A percentile compares a stretch with the other conserved stretches of the same genome.
These are phyloP conservation scores for Verbena officinalis DNA, from an alignment of 257 asterid genomes.

Conservation along the genomic window DNA sequence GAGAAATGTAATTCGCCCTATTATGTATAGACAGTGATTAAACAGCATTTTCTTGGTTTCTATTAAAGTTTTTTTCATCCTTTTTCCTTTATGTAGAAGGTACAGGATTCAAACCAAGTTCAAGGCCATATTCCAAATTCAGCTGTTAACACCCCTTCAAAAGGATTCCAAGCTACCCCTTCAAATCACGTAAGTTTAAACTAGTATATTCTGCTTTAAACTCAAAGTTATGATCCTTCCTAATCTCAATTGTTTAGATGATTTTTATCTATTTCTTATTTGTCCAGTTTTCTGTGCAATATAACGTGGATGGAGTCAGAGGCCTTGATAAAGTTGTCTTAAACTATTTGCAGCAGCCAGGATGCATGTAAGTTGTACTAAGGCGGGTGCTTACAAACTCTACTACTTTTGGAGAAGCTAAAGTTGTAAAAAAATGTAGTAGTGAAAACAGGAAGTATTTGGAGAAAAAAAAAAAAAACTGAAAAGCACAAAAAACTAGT, in stretches of 20 bases:
- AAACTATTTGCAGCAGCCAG: slow-evolving; percentile 68
- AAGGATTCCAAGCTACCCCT: slow-evolving; percentile 57
- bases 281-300: slow-evolving; percentile 58
- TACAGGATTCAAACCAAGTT: slow-evolving; percentile 50
- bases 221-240: slow-evolving; percentile 13
- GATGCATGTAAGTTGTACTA: slow-evolving; percentile 59
- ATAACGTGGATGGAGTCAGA: slow-evolving; percentile 43
- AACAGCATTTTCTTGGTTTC: slow-evolving; percentile 9
- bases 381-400: too few relatives aligned
- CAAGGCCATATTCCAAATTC: slow-evolving; percentile 50
- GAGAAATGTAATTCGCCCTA: too few relatives aligned
- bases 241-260: slow-evolving; percentile 6
- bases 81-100: slow-evolving; percentile 43
- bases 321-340: slow-evolving; percentile 49
- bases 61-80: slow-evolving; percentile 1
- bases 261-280: slow-evolving; percentile 24
- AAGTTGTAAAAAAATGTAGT: too few relatives aligned
- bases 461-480: too few relatives aligned
- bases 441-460: too few relatives aligned
- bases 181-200: slow-evolving; percentile 51
- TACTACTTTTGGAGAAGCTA: too few relatives aligned
- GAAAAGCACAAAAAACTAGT: too few relatives aligned
- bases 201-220: slow-evolving; percentile 19
- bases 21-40: slow-evolving; percentile 4
- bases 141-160: slow-evolving; percentile 58